Evolutionary conservation across 2,329 filamentous ascomycete genomes (phyloP), one percentile per base, ranked within the genome.

Genomic region (Tolypocladium guangdongense): DNA sequence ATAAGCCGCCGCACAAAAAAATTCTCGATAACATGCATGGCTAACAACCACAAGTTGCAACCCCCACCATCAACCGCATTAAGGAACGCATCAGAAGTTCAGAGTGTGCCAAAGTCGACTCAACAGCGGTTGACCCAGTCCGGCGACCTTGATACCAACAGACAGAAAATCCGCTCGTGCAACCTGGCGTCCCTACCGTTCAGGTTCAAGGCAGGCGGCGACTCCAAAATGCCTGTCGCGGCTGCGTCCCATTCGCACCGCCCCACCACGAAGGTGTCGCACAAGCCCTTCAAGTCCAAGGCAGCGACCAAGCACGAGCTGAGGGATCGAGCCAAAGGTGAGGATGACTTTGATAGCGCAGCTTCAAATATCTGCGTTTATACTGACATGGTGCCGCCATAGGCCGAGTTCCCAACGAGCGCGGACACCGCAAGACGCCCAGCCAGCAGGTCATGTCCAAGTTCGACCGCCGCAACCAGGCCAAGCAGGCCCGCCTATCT

Each of bases 401-500:
- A 93, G 89, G 91, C 66, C 93, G 93, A 70, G 80, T 92, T 50
- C 85, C 78, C 53, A 74, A 82, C 63, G 88, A 95, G 66, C 82
- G 79, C 63, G 85, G 86, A 56, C 77, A 78, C 62, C 84, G 92
- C 65, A 95, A 89, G 71, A 96, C 92, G 18, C 89, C 89, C 53
- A 90, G 96, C 69, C 93, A 99, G 69, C 90, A 96, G 74, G 83
- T 96, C 73, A 92, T 96, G 88, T 95, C 90, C 55, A 99, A 97
- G 73, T 81, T 99, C 68, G 90, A 96, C 71, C 87, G 93, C 56
- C 85, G 90, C 63, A 97, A 99, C 71, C 90, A 95, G 75, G 88
- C 90, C 62, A 92, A 92, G 71, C 93, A 99, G 76, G 84, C 86
- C 69, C 88, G 92, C 63, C 75, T 87, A 57, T 78, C 84, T 61